A percentile compares a stretch with the other conserved stretches of the same genome.
These are phyloP conservation scores for Spergularia bocconei DNA, from an alignment of 148 eudicot species.

Conservation along the genomic window DNA sequence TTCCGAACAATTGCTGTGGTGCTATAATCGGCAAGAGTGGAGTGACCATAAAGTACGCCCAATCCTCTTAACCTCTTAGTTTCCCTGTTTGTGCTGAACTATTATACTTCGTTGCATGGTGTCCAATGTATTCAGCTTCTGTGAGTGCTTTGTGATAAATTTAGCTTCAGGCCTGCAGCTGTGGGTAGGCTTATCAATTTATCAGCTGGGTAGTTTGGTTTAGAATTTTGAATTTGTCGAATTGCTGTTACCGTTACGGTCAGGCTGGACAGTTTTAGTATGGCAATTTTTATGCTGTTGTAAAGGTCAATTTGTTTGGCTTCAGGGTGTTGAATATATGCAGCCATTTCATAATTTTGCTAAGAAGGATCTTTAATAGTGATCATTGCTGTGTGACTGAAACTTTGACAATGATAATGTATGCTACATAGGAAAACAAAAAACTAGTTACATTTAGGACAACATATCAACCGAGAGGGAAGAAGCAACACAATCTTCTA, in stretches of 20 bases:
- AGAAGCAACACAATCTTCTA: neutral
- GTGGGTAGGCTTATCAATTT: neutral
- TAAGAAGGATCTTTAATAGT: neutral
- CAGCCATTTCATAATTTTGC: neutral
- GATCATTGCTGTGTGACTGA: neutral
- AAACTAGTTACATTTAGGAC: neutral
- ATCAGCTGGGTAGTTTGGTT: neutral
- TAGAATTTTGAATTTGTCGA: neutral
- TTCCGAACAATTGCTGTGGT: constrained; percentile 94
- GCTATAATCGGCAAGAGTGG: constrained; percentile 98
- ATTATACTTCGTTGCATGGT: constrained; percentile 2
- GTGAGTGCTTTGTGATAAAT: neutral
- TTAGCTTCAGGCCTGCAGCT: neutral
- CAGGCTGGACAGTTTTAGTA: neutral
- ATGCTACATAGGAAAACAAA: neutral
- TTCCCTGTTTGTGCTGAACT: constrained; percentile 6
- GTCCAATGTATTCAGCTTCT: neutral
- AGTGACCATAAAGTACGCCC: constrained; percentile 74
- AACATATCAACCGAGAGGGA: neutral
- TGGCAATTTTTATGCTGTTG: neutral
- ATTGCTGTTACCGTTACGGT: neutral
- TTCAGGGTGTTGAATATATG: neutral
- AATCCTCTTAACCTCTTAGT: constrained; percentile 10
- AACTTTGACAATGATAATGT: neutral
- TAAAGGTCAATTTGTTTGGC: neutral